Base-by-base conservation (phyloP, 2,329 filamentous ascomycete genomes). In the Coleophoma crateriformis region DNA sequence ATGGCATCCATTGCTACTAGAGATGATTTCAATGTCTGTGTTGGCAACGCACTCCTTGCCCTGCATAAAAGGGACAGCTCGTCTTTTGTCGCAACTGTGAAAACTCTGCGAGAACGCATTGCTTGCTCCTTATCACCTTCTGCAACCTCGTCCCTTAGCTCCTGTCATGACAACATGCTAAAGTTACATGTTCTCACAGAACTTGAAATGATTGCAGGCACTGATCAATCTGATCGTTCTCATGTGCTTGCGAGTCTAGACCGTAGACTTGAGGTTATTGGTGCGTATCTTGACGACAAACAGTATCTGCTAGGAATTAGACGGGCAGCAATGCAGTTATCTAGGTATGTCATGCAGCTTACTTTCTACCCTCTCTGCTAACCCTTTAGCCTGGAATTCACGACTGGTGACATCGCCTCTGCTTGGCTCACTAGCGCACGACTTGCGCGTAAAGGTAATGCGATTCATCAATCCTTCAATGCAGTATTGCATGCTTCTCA, bases 211-310 rank as follows among this genome's bases (percentile, higher is more conserved):
- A 85, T 96, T 56, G 79, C 82, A 48, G 69, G 72, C 33, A 68
- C 64, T 17, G 59, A 64, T 39, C 48, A 53, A 14, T 48, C 48
- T 8, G 50, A 57, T n/a, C 56, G 55, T 8, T 60, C 75, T 47
- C 67, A 68, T 39, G 68, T 69, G 44, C 65, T 86, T 7, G 72
- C 76, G 46, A 76, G 76, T 19, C 66, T 96, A 5, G 78, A 87
- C 53, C 82, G 86, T 42, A 84, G 94, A n/a, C 72, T 99, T n/a
- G 88, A 91, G 57, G 78, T 95, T 1, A 74, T 99, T 2, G 94
- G 95, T 1, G 88, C 90, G 1, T 96, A 94, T 61, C 85, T 91
- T 35, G 82, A 84, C 47, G 91, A 99, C 64, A 99, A 99, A 66
- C 92, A 96, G 64, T 97, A 95, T 64, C 70, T 99, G 10, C 75